A percentile compares a stretch with the other conserved stretches of the same genome.
Evolutionary conservation across 2,329 filamentous ascomycete species (phyloP).

Genomic region (Pseudopyricularia javanii): DNA sequence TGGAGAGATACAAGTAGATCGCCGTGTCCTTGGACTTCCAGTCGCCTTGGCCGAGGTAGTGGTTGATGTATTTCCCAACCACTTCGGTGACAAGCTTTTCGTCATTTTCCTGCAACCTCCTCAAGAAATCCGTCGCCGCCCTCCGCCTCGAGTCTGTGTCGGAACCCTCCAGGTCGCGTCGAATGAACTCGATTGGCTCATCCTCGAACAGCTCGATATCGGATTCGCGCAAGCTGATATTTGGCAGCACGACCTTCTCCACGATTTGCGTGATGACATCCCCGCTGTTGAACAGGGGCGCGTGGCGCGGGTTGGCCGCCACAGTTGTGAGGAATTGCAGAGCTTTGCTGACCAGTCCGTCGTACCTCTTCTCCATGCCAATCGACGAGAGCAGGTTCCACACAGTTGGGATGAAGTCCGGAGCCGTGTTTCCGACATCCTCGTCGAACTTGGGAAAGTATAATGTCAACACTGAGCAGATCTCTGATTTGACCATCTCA

Average conservation of each 20-base stretch:
- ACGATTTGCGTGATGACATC: constrained; percentile 74
- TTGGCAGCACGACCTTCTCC: constrained; percentile 91
- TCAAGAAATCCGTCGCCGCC: constrained; percentile 88
- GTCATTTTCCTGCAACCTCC: constrained; percentile 80
- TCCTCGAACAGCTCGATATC: constrained; percentile 96
- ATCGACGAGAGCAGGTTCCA: constrained; percentile 86
- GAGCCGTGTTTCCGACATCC: constrained; percentile 68
- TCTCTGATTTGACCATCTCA: constrained; percentile 83
- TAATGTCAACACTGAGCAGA: constrained; percentile 80
- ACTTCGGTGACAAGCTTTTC: constrained; percentile 74
- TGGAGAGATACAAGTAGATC: constrained; percentile 90
- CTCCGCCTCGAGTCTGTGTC: constrained; percentile 87
- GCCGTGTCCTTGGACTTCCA: constrained; percentile 98
- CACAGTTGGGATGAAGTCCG: constrained; percentile 68
- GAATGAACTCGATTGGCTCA: constrained; percentile 96
- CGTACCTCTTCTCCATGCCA: constrained; percentile 82
- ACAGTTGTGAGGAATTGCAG: constrained; percentile 90
- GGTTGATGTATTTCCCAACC: constrained; percentile 76
- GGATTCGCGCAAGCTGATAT: constrained; percentile 80
- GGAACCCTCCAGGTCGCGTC: constrained; percentile 87
- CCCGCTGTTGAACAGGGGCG: constrained; percentile 74
- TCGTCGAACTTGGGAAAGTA: constrained; percentile 95
- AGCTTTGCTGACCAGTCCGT: constrained; percentile 86
- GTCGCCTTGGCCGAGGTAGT: constrained; percentile 71
- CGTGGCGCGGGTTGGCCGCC: constrained; percentile 65